Evolutionary conservation across 352 stramenopile species (phyloP).

Genomic region (Phytopythium delawarense): DNA sequence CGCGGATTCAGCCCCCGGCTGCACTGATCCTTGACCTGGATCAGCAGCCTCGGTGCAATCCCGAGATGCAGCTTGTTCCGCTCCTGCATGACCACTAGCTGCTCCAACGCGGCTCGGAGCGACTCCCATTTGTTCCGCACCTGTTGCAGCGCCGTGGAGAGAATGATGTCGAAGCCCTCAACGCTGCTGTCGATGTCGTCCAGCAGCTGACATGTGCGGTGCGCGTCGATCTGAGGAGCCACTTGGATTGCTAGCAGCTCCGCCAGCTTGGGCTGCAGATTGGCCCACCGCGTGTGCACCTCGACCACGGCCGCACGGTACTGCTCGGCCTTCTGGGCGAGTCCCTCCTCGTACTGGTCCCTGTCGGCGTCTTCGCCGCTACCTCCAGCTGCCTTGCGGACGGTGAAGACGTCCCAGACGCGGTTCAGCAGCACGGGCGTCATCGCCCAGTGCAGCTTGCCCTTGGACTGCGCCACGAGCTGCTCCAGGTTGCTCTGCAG

Average conservation of each 20-base stretch:
- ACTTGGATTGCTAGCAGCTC: constrained; percentile 56
- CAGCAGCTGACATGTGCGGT: constrained; percentile 45
- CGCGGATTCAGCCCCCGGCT: constrained; percentile 47
- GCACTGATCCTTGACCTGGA: constrained; percentile 42
- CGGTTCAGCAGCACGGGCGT: constrained; percentile 60
- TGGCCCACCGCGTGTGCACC: constrained; percentile 64
- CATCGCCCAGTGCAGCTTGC: constrained; percentile 62
- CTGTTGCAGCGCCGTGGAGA: constrained; percentile 57
- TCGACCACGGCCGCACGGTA: constrained; percentile 49
- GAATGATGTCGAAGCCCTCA: constrained; percentile 58
- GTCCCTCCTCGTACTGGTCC: constrained; percentile 25
- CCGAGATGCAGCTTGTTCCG: constrained; percentile 58
- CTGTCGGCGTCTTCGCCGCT: constrained; percentile 11
- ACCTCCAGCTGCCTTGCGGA: constrained; percentile 11
- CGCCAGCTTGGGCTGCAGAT: constrained; percentile 58
- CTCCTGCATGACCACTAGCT: constrained; percentile 56
- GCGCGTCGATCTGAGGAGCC: constrained; percentile 42
- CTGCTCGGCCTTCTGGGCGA: constrained; percentile 29
- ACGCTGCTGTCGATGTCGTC: constrained; percentile 38
- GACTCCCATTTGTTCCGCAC: constrained; percentile 53
- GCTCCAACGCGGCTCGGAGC: constrained; percentile 39
- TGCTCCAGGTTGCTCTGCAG: constrained; percentile 56
- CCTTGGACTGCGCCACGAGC: constrained; percentile 30
- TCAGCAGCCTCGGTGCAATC: constrained; percentile 45
- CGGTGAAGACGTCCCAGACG: constrained; percentile 69